These are phyloP conservation scores for Aspergillus phoenicis DNA, from an alignment of 2,329 filamentous ascomycete species.

Conservation along the genomic window DNA sequence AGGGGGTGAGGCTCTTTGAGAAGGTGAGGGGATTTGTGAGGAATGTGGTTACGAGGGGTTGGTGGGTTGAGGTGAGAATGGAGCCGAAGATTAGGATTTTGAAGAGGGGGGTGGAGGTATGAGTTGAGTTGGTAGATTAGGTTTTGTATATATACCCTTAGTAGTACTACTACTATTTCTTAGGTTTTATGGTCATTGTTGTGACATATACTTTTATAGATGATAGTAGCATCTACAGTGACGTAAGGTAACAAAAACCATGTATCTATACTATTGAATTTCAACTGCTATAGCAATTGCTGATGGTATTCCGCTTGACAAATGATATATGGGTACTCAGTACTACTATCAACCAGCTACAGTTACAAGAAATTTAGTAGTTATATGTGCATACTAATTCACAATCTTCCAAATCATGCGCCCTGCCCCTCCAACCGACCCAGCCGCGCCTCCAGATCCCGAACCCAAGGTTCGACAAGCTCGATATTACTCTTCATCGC, in stretches of 20 bases:
- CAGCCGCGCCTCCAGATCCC: slow-evolving; percentile 78
- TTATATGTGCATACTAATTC: background rate
- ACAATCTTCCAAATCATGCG: background rate
- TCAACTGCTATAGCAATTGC: no score
- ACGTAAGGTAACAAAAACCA: no score
- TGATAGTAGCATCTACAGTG: no score
- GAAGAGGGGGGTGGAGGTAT: slow-evolving; percentile 18
- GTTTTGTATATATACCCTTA: no score
- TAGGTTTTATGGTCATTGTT: no score
- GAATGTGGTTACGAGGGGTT: slow-evolving; percentile 47
- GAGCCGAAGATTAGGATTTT: slow-evolving; percentile 58
- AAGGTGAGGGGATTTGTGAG: slow-evolving; percentile 29
- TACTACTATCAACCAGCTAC: no score
- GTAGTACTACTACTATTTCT: no score
- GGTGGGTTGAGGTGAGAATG: slow-evolving; percentile 59
- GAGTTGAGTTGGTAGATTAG: background rate
- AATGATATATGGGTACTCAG: no score
- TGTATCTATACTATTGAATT: no score
- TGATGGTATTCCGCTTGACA: no score
- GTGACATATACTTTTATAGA: no score
- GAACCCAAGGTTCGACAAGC: slow-evolving; percentile 86
- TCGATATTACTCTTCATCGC: slow-evolving; percentile 78
- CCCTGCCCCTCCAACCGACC: slow-evolving; percentile 54
- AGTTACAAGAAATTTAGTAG: no score
- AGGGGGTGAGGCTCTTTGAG: slow-evolving; percentile 33